These are phyloP conservation scores for Aurantiochytrium sp. DNA, from an alignment of 108 stramenopile species.

Conservation along the genomic window DNA sequence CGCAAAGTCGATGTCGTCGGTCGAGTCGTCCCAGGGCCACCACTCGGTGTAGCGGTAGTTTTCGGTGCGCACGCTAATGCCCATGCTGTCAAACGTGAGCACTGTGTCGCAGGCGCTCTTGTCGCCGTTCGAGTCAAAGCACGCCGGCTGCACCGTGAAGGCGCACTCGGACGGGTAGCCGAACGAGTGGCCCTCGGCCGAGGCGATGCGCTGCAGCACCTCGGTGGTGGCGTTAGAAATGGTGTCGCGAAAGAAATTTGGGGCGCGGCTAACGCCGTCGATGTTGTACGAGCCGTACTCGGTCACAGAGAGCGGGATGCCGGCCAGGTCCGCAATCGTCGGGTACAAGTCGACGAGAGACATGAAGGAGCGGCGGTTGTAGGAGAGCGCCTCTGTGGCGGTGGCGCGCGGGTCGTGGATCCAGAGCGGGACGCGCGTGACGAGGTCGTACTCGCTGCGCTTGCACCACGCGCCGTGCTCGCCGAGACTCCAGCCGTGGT, in stretches of 20 bases:
- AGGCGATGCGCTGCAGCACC: neutral
- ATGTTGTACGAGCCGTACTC: neutral
- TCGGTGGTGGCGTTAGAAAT: neutral
- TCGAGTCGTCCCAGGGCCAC: neutral
- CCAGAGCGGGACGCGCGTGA: neutral
- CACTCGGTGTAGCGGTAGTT: conserved; percentile 3
- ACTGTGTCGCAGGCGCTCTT: neutral
- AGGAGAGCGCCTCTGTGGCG: neutral
- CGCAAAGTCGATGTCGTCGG: neutral
- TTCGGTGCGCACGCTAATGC: neutral
- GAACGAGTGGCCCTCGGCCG: neutral
- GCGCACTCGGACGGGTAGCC: neutral
- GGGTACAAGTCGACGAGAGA: neutral
- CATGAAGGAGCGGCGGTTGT: neutral
- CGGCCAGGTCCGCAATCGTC: conserved; percentile 25
- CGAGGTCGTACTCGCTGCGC: neutral
- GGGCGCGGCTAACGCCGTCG: neutral
- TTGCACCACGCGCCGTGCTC: conserved; percentile 24
- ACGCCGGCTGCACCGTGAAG: conserved; percentile 12
- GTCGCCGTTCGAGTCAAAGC: conserved; percentile 15
- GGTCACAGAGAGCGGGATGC: neutral
- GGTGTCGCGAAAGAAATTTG: neutral
- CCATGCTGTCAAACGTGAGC: neutral
- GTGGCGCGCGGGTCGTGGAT: neutral
- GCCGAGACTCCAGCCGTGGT: conserved; percentile 20